Base-by-base conservation (phyloP, 2,329 filamentous ascomycete genomes). In the Fusarium keratoplasticum region DNA sequence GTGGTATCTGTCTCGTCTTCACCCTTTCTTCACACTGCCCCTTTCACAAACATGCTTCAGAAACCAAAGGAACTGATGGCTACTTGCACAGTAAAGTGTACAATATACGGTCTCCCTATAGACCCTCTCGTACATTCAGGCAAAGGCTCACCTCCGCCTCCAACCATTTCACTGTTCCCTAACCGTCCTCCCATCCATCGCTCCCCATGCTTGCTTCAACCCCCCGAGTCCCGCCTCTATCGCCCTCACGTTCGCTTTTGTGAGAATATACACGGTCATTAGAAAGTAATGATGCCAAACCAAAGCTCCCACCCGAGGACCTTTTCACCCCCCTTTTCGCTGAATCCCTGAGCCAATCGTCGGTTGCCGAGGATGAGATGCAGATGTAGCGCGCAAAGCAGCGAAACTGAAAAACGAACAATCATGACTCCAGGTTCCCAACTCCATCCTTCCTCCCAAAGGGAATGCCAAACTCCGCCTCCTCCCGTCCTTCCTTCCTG, bases 391-490 rank as follows among this genome's bases (percentile, higher is more conserved):
- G 76, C 73, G 74, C 73, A 78, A 79, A 77, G 73, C 76, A 79
- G 74, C 76, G 77, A 77, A 79, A 76, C 69, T 77, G 71, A 77
- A 78, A 78, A 78, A 75, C 69, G 74, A 79, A 78, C 78, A 78
- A 78, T 79, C 76, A 76, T 78, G 78, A 81, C 79, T 76, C 79
- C 76, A 76, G 75, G 64, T 74, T 77, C 78, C 78, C 73, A 79
- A 81, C 77, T 78, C 79, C 77, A 73, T 78, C 75, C 70, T 66
- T 77, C 76, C 74, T 75, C 71, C 70, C 66, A 77, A 78, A 76
- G 74, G 76, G 73, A 76, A 78, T 78, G 74, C 73, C 77, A 73
- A 74, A 79, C 73, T 76, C 75, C 75, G 67, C 74, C 69, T 71
- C 75, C 70, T 63, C 74, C 70, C 65, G 25, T 59, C 69, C 65